Percentiles rank a stretch among this genome's conserved stretches.
Conservation (phyloP, 164 flowering plant species). For the Protea cynaroides region DNA sequence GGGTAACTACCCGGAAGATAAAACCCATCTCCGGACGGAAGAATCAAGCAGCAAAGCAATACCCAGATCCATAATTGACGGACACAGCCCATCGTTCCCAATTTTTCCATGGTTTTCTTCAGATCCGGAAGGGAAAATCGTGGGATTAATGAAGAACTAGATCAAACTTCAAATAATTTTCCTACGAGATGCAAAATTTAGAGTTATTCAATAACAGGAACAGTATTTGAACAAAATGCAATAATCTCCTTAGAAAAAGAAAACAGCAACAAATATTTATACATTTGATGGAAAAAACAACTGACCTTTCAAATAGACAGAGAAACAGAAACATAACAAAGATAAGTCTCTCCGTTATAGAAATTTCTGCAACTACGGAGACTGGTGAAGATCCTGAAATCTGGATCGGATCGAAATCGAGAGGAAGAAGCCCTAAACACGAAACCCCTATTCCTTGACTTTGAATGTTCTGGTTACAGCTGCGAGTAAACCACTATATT, state of each 20-base stretch:
- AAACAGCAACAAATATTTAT: neutral
- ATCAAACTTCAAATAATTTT: neutral
- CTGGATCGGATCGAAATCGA: neutral
- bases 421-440: neutral
- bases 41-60: slow-evolving; percentile 28
- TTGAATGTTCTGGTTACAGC: too few relatives aligned
- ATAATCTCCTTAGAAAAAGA: neutral
- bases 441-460: too few relatives aligned
- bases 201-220: neutral
- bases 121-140: slow-evolving; percentile 28
- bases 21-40: slow-evolving; percentile 46
- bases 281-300: neutral
- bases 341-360: neutral
- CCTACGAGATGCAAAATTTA: neutral
- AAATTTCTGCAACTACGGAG: slow-evolving; percentile 1
- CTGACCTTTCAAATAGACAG: neutral
- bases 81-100: slow-evolving; percentile 30
- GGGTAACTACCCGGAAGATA: slow-evolving; percentile 94
- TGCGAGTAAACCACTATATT: too few relatives aligned
- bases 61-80: slow-evolving; percentile 34
- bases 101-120: slow-evolving; percentile 9
- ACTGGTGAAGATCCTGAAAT: neutral
- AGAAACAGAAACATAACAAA: neutral
- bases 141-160: neutral
- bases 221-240: neutral